Percentiles rank a stretch among this genome's conserved stretches.
These are phyloP conservation scores for Dothidotthia symphoricarpi DNA, from an alignment of 2,329 filamentous ascomycete species.

Conservation along the genomic window DNA sequence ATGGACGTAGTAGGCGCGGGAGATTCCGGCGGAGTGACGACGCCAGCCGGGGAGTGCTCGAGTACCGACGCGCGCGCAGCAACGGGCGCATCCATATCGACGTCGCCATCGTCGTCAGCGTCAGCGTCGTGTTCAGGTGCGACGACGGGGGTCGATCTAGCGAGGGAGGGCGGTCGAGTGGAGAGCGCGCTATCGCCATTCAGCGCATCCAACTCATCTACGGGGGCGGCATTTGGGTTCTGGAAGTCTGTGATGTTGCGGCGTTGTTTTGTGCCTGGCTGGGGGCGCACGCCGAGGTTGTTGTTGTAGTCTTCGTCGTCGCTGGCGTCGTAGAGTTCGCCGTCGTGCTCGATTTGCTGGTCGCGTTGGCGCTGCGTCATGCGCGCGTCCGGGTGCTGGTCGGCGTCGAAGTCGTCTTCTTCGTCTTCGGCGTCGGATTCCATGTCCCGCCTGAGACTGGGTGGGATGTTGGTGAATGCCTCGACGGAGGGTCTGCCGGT, in stretches of 20 bases:
- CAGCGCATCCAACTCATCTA: constrained; percentile 29
- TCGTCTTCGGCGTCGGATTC: constrained; percentile 65
- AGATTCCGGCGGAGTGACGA: constrained; percentile 40
- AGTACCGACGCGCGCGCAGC: constrained; percentile 13
- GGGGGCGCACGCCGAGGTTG: constrained; percentile 67
- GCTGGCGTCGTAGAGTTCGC: constrained; percentile 72
- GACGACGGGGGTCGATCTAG: constrained; percentile 10
- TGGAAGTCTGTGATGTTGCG: constrained; percentile 62
- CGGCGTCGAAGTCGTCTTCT: constrained; percentile 70
- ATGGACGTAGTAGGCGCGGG: constrained; percentile 14
- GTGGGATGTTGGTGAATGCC: constrained; percentile 56
- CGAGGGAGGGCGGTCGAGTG: constrained; percentile 30
- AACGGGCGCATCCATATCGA: constrained; percentile 36
- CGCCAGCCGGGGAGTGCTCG: constrained; percentile 32
- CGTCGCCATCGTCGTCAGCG: constrained; percentile 38
- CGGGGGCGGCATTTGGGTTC: constrained; percentile 50
- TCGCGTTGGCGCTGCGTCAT: constrained; percentile 82
- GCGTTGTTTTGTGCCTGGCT: constrained; percentile 50
- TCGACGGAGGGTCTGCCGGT: constrained; percentile 59
- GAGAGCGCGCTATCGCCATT: constrained; percentile 35
- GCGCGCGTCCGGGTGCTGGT: constrained; percentile 80
- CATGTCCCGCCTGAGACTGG: constrained; percentile 54
- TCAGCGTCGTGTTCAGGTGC: constrained; percentile 27
- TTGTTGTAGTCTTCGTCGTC: constrained; percentile 80
- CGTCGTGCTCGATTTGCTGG: constrained; percentile 69